These are phyloP conservation scores for Phytophthora tubulina DNA, from an alignment of 352 stramenopile genomes.

Conservation along the genomic window DNA sequence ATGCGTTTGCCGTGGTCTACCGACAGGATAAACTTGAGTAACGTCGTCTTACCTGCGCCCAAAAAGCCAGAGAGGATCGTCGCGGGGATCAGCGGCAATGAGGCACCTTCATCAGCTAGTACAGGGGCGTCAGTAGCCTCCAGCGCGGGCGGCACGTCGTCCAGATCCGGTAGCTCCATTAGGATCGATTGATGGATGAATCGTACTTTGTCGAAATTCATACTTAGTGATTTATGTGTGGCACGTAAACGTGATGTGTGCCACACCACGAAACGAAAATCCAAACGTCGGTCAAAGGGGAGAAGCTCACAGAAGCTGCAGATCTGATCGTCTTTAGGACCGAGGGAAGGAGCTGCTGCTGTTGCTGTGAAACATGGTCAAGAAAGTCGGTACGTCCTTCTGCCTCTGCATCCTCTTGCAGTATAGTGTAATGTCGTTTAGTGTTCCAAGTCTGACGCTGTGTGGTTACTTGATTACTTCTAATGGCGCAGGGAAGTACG, in stretches of 20 bases:
- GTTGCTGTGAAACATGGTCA: slow-evolving; percentile 45
- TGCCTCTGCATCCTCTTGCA: neutral
- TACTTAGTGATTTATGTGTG: neutral
- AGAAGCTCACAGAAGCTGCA: slow-evolving; percentile 11
- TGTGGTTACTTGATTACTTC: neutral
- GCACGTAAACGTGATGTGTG: slow-evolving; percentile 22
- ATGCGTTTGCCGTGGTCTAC: slow-evolving; percentile 94
- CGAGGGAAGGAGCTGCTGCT: neutral
- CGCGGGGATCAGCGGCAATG: slow-evolving; percentile 73
- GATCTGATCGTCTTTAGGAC: slow-evolving; percentile 14
- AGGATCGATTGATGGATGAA: slow-evolving; percentile 2
- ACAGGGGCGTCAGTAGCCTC: slow-evolving; percentile 2
- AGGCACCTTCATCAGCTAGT: too few relatives aligned
- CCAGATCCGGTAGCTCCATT: slow-evolving; percentile 18
- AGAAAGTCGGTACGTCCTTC: slow-evolving; percentile 62
- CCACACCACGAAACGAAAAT: slow-evolving; percentile 34
- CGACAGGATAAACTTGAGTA: slow-evolving; percentile 98
- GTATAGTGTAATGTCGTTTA: neutral
- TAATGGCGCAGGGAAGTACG: slow-evolving; percentile 93
- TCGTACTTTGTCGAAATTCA: neutral
- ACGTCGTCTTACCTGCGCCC: slow-evolving; percentile 97
- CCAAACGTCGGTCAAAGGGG: slow-evolving; percentile 19
- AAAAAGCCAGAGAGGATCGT: slow-evolving; percentile 97
- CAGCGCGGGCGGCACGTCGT: slow-evolving; percentile 26
- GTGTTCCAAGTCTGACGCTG: neutral